Percentiles rank a stretch among this genome's conserved stretches.
Conservation (phyloP, 495 filamentous ascomycete species). For the Gamarada debralockiae region DNA sequence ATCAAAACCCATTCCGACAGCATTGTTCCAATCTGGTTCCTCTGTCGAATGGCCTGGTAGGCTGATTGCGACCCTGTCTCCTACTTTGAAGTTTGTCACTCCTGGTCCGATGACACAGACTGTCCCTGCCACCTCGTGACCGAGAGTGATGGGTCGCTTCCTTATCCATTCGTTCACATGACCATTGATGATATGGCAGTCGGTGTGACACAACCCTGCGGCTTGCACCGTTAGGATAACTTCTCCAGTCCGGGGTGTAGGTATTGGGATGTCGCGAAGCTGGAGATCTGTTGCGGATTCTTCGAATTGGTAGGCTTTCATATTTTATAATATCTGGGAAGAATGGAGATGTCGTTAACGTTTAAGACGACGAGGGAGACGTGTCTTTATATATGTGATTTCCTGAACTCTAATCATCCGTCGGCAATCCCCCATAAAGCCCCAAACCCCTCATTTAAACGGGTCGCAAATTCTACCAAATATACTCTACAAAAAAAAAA, state of each 20-base stretch:
- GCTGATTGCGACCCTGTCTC: background rate
- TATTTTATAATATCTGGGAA: background rate
- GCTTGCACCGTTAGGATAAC: background rate
- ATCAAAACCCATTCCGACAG: background rate
- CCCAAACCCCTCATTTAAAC: too few species aligned
- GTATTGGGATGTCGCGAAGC: background rate
- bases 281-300: background rate
- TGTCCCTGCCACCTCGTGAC: background rate
- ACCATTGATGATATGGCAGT: conserved; percentile 3
- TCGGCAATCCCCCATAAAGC: too few species aligned
- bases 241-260: background rate
- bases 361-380: background rate
- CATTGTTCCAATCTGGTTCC: background rate
- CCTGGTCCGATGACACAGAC: background rate
- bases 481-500: too few species aligned
- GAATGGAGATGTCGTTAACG: background rate
- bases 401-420: too few species aligned
- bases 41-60: background rate
- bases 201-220: background rate
- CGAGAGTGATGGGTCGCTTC: background rate
- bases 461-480: too few species aligned
- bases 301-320: background rate
- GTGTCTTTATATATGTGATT: background rate
- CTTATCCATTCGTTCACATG: background rate
- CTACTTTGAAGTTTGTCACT: background rate